These are phyloP conservation scores for Exophiala calicioides DNA, from an alignment of 2,329 filamentous ascomycete species.

Conservation along the genomic window DNA sequence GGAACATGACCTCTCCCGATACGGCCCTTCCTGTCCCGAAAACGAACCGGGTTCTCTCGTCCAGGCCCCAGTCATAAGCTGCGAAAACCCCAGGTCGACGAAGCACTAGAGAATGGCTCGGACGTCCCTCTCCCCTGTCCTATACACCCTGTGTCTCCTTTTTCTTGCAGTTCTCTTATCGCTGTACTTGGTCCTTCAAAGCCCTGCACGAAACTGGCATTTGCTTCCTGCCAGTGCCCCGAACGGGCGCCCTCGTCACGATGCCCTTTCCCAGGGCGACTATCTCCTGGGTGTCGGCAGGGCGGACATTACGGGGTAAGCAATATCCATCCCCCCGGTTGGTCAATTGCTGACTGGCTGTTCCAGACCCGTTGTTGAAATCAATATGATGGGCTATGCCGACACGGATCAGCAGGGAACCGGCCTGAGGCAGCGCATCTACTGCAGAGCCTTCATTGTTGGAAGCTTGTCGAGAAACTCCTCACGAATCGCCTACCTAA, in stretches of 20 bases:
- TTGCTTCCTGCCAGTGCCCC: constrained; percentile 2
- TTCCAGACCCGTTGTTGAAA: constrained; percentile 75
- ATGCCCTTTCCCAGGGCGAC: constrained; percentile 34
- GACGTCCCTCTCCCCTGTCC: constrained; percentile 2
- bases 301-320: constrained; percentile 70
- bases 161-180: constrained; percentile 11
- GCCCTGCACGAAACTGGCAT: constrained; percentile 3
- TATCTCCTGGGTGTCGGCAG: constrained; percentile 70
- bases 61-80: constrained; percentile 6
- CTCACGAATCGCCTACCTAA: constrained; percentile 81
- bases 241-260: not conserved
- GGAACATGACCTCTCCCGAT: constrained; percentile 6
- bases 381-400: constrained; percentile 91
- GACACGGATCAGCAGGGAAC: constrained; percentile 78
- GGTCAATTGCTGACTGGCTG: constrained; percentile 7
- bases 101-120: constrained; percentile 22
- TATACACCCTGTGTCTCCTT: constrained; percentile 9
- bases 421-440: constrained; percentile 82
- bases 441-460: constrained; percentile 86
- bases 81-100: not conserved
- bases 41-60: constrained; percentile 1
- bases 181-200: constrained; percentile 8
- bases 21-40: not conserved
- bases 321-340: not conserved
- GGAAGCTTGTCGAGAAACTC: constrained; percentile 65